phyloP scores from a whole-genome alignment of 1,284 basidiomycete species.

The Bjerkandera adusta region DNA sequence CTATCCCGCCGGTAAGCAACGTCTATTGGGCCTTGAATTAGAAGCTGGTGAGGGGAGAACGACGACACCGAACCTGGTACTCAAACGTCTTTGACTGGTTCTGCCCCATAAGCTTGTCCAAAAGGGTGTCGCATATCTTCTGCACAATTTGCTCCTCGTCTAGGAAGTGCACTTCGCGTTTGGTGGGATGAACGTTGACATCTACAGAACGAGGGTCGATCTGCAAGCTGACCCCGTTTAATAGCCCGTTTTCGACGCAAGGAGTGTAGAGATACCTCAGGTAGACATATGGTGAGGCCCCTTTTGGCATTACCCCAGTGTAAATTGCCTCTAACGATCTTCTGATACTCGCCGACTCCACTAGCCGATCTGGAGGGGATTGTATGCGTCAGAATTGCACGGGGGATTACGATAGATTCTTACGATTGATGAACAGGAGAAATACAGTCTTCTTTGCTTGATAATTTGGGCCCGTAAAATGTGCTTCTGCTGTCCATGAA shows the following conservation, averaged over 20 bases:
- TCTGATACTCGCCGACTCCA: slow-evolving; percentile 88
- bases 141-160: slow-evolving; percentile 91
- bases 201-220: slow-evolving; percentile 90
- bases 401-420: slow-evolving; percentile 34
- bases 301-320: slow-evolving; percentile 86
- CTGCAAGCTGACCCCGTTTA: slow-evolving; percentile 51
- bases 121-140: slow-evolving; percentile 72
- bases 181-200: slow-evolving; percentile 98
- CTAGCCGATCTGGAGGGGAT: slow-evolving; percentile 74
- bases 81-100: slow-evolving; percentile 74
- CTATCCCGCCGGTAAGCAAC: slow-evolving; percentile 52
- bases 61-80: slow-evolving; percentile 63
- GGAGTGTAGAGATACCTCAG: slow-evolving; percentile 63
- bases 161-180: slow-evolving; percentile 94
- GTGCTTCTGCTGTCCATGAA: slow-evolving; percentile 68
- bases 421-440: slow-evolving; percentile 97
- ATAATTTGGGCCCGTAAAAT: slow-evolving; percentile 88
- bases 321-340: slow-evolving; percentile 89
- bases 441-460: slow-evolving; percentile 85
- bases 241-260: neutral
- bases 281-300: slow-evolving; percentile 89
- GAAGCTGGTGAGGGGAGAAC: neutral
- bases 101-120: slow-evolving; percentile 64
- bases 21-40: slow-evolving; percentile 42
- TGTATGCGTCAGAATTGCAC: neutral